Percentiles rank a stretch among this genome's conserved stretches.
Conservation (phyloP, 2,329 filamentous ascomycete genomes). For the Nannizziopsis barbatae region DNA sequence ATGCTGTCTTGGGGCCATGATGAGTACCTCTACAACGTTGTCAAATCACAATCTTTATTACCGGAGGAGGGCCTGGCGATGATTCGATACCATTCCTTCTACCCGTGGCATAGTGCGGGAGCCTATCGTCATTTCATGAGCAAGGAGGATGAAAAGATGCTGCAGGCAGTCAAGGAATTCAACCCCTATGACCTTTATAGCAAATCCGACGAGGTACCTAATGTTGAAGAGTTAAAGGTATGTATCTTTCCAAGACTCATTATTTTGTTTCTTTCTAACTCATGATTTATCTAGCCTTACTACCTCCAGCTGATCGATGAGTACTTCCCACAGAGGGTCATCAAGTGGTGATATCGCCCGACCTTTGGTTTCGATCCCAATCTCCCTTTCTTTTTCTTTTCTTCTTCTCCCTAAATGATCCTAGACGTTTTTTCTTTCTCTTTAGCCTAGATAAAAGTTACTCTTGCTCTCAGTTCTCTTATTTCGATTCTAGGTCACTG, state of each 20-base stretch:
- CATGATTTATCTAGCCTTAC: constrained; percentile 1
- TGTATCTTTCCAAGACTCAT: constrained; percentile 16
- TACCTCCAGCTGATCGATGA: constrained; percentile 54
- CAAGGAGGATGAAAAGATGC: constrained; percentile 66
- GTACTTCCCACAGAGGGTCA: constrained; percentile 52
- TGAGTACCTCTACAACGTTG: constrained; percentile 57
- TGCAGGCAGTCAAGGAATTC: constrained; percentile 72
- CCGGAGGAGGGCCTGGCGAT: constrained; percentile 77
- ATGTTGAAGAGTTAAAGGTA: constrained; percentile 64
- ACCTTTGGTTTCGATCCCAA: background rate
- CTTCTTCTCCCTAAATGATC: background rate
- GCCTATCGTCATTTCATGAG: constrained; percentile 77
- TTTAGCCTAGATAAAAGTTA: background rate
- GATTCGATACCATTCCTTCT: constrained; percentile 89
- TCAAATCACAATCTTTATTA: constrained; percentile 68
- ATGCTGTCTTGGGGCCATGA: constrained; percentile 73
- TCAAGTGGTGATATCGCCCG: constrained; percentile 47
- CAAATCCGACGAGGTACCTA: constrained; percentile 75
- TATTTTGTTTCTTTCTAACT: too few species aligned
- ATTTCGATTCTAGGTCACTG: background rate
- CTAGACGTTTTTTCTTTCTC: background rate
- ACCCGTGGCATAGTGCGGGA: constrained; percentile 76
- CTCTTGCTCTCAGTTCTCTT: background rate
- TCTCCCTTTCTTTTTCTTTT: background rate
- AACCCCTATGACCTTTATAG: constrained; percentile 89